phyloP scores from a whole-genome alignment of 148 eudicot species.

The Selenicereus undatus region DNA sequence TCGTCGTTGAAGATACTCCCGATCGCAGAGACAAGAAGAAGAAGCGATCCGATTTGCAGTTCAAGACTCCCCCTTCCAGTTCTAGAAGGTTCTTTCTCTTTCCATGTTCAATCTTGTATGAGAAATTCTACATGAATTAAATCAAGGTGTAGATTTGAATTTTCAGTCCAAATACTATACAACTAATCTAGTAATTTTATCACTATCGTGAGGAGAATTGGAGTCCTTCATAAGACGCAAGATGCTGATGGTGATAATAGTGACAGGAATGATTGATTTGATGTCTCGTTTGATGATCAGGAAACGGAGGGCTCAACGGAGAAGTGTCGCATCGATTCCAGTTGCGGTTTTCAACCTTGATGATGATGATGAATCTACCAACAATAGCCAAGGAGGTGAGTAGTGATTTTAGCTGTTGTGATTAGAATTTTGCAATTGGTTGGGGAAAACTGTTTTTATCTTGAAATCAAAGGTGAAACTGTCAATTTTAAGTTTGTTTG shows the following conservation, averaged over 20 bases:
- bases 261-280: not conserved
- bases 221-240: too few relatives aligned
- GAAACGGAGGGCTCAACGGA: slow-evolving; percentile 55
- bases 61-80: slow-evolving; percentile 55
- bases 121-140: too few relatives aligned
- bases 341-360: slow-evolving; percentile 60
- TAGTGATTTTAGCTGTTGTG: not conserved
- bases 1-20: slow-evolving; percentile 77
- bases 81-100: slow-evolving; percentile 52
- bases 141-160: too few relatives aligned
- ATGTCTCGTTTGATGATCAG: slow-evolving; percentile 25
- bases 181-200: too few relatives aligned
- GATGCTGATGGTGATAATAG: too few relatives aligned
- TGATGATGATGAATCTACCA: slow-evolving; percentile 31
- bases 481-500: too few relatives aligned
- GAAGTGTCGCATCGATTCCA: slow-evolving; percentile 43
- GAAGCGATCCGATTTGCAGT: slow-evolving; percentile 40
- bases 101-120: not conserved
- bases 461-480: not conserved
- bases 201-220: too few relatives aligned
- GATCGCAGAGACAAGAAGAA: slow-evolving; percentile 50
- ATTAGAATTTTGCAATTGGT: not conserved
- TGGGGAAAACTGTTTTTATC: not conserved
- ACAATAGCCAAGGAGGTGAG: slow-evolving; percentile 19
- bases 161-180: too few relatives aligned